Conservation (phyloP, 2,329 filamentous ascomycete genomes). For the Alternaria sp. region DNA sequence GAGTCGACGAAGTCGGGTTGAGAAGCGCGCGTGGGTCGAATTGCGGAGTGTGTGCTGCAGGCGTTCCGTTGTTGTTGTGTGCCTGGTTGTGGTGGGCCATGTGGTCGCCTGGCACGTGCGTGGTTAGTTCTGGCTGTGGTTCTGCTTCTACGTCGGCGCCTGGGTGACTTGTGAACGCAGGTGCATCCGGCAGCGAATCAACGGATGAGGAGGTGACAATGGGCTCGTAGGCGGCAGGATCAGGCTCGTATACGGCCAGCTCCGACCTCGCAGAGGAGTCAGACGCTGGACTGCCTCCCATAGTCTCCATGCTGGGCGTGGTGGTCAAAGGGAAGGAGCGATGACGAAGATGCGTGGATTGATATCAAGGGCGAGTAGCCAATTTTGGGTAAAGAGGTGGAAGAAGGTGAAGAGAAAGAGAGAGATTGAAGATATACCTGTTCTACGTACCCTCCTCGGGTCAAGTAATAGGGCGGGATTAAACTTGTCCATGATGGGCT, state of each 20-base stretch:
- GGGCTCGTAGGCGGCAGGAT: background rate
- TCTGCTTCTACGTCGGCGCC: background rate
- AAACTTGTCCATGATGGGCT: constrained; percentile 17
- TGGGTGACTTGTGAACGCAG: constrained; percentile 6
- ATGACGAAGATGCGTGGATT: background rate
- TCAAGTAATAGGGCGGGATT: constrained; percentile 37
- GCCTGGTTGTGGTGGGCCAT: constrained; percentile 10
- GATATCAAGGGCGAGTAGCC: background rate
- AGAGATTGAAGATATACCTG: constrained; percentile 26
- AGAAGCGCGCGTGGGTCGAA: constrained; percentile 43
- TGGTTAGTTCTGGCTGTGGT: constrained; percentile 21
- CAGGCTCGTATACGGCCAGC: background rate
- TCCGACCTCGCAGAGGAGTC: background rate
- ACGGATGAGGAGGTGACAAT: background rate
- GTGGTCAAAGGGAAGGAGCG: background rate
- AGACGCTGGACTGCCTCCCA: background rate
- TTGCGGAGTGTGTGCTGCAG: constrained; percentile 11
- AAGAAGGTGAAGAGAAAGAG: background rate
- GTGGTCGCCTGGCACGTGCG: constrained; percentile 25
- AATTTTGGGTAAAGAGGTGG: background rate
- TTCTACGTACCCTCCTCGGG: constrained; percentile 28
- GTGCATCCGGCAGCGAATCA: background rate
- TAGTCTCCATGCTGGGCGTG: background rate
- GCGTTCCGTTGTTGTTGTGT: constrained; percentile 19
- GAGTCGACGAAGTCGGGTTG: constrained; percentile 37